These are phyloP conservation scores for Hanseniaspora vineae DNA, from an alignment of 805 yeast genomes.

Conservation along the genomic window DNA sequence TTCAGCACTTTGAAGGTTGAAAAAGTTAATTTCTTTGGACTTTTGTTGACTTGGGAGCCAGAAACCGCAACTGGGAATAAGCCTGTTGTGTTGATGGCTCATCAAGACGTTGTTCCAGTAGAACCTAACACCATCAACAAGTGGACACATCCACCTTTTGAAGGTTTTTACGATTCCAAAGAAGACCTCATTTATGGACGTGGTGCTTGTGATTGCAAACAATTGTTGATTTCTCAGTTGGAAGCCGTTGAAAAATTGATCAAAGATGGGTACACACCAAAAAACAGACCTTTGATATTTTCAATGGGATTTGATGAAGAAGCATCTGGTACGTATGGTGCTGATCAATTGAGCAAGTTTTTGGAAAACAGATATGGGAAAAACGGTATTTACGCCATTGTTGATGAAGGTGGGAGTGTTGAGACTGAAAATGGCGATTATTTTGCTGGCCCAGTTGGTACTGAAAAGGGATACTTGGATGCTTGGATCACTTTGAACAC, in stretches of 20 bases:
- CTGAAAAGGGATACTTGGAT: conserved; percentile 32
- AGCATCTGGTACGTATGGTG: conserved; percentile 48
- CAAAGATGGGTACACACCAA: conserved; percentile 3
- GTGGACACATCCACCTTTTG: conserved; percentile 59
- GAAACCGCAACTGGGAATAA: conserved; percentile 40
- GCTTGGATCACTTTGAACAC: conserved; percentile 31
- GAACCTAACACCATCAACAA: conserved; percentile 38
- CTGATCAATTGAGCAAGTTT: conserved; percentile 30
- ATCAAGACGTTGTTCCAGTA: conserved; percentile 74
- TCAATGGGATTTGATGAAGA: conserved; percentile 71
- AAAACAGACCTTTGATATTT: conserved; percentile 38
- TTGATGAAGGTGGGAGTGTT: conserved; percentile 46
- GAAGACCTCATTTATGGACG: conserved; percentile 59
- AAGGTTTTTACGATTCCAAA: conserved; percentile 41
- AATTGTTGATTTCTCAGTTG: conserved; percentile 46
- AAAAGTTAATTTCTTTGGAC: conserved; percentile 47
- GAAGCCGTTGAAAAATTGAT: conserved; percentile 46
- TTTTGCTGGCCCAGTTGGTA: conserved; percentile 35
- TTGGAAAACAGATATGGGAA: conserved; percentile 41
- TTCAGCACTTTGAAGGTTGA: conserved; percentile 36
- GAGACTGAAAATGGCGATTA: conserved; percentile 26
- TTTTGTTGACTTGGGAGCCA: conserved; percentile 43
- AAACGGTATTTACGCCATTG: conserved; percentile 42
- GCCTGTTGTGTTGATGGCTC: conserved; percentile 63
- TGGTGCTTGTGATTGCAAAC: conserved; percentile 65